phyloP scores from a whole-genome alignment of 2,329 filamentous ascomycete species.

The Penicillium sp. region DNA sequence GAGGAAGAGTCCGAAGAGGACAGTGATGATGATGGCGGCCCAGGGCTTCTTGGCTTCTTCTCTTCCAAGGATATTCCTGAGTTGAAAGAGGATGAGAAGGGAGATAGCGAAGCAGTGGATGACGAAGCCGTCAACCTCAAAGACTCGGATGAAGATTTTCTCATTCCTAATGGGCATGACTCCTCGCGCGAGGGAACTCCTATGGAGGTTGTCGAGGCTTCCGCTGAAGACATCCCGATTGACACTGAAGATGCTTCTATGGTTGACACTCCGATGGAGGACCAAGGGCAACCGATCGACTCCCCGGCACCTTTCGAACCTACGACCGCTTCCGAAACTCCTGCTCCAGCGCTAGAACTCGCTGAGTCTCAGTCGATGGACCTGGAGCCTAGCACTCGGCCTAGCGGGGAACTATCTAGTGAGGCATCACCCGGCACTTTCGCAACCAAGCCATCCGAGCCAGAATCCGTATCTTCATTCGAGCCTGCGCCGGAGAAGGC shows the following conservation, averaged over 20 bases:
- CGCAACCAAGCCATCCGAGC: conserved; percentile 50
- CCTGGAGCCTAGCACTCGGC: conserved; percentile 27
- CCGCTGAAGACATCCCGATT: conserved; percentile 18
- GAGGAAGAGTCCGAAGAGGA: conserved; percentile 52
- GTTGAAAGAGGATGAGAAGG: conserved; percentile 34
- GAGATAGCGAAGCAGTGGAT: conserved; percentile 30
- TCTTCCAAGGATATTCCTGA: conserved; percentile 45
- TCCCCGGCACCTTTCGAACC: background rate
- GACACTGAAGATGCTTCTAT: conserved; percentile 20
- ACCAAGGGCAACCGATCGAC: conserved; percentile 3
- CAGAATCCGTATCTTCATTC: conserved; percentile 49
- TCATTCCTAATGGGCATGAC: conserved; percentile 36
- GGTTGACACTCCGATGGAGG: conserved; percentile 20
- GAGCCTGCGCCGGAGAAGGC: conserved; percentile 41
- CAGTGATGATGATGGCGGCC: conserved; percentile 41
- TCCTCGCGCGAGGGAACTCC: conserved; percentile 36
- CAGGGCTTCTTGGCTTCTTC: conserved; percentile 53
- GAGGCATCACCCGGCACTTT: conserved; percentile 49
- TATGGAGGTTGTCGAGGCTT: conserved; percentile 25
- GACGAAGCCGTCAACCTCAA: conserved; percentile 35
- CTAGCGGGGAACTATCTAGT: conserved; percentile 42
- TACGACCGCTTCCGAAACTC: conserved; percentile 3
- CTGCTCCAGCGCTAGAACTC: conserved; percentile 18
- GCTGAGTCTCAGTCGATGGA: conserved; percentile 20
- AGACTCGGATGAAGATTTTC: conserved; percentile 42